Evolutionary conservation across 306 rosid species (phyloP), one percentile per base, ranked within the genome.

Genomic region (Casuarina equisetifolia): DNA sequence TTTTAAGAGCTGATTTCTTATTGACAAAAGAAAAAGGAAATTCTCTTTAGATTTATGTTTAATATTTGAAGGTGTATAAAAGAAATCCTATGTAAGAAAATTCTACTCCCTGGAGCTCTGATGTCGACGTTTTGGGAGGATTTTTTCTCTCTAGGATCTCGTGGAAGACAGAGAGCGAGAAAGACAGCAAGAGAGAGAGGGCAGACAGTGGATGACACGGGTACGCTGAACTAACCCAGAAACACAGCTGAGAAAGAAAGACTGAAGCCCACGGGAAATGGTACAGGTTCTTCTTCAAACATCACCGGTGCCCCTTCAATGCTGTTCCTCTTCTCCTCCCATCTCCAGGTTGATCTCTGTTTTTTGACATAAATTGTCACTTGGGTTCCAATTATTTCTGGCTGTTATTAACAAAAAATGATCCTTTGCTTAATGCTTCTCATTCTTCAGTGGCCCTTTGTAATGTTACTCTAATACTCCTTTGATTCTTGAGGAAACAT

Each of bases 281-380:
- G 90, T 83, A 51, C 90, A 78, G 78, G 7, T 87, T 84, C 91
- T 87, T 84, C 91, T 88, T 32, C 86, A 82, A 58, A 54, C 89
- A 74, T 50, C 89, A 8, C 87, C 94, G 66, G 72, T 83, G 61
- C 91, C 86, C 39, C 82, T 86, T 72, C 80, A 76, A 52, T 72
- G 36, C 74, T 53, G 50, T 66, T 66, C 50, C 71, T 16, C 78
- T 78, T 25, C 76, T 84, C 83, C 88, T 72, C 75, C 85, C 62
- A 40, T 59, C 71, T 72, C 76, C 40, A 82, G 97, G 98, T 94
- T 15, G 20, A 32, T 43, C 40, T 53, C 13, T 11, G 38, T 38
- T 39, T 19, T 13, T 64, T 39, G 46, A n/a, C 70, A 16, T 35
- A 39, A 36, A 15, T 36, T 64, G 0, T 16, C 3, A 12, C 20